phyloP scores from a whole-genome alignment of 805 yeast genomes.

The Blastobotrys attinorum region DNA sequence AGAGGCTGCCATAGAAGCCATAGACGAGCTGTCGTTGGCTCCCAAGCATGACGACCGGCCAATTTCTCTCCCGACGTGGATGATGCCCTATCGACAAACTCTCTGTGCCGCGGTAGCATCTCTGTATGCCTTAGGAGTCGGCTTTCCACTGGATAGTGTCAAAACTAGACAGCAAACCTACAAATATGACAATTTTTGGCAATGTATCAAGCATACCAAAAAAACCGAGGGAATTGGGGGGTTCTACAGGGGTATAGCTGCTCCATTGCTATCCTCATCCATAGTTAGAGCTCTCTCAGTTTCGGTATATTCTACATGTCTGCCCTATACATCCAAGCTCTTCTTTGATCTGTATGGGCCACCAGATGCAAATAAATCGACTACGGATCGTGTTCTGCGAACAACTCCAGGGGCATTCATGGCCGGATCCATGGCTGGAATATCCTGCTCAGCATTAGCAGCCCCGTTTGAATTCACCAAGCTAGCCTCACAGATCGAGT shows the following conservation, averaged over 20 bases:
- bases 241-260: slow-evolving; percentile 67
- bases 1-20: background rate
- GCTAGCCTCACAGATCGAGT: slow-evolving; percentile 64
- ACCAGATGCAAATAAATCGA: slow-evolving; percentile 8
- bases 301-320: slow-evolving; percentile 48
- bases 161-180: slow-evolving; percentile 84
- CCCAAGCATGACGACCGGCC: background rate
- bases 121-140: slow-evolving; percentile 55
- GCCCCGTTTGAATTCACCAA: slow-evolving; percentile 86
- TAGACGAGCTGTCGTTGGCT: slow-evolving; percentile 1
- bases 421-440: slow-evolving; percentile 65
- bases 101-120: slow-evolving; percentile 60
- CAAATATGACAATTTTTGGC: slow-evolving; percentile 45
- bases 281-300: slow-evolving; percentile 60
- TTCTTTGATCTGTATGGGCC: slow-evolving; percentile 13
- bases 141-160: slow-evolving; percentile 80
- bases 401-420: slow-evolving; percentile 21
- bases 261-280: slow-evolving; percentile 59
- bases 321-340: slow-evolving; percentile 30
- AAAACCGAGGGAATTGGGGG: slow-evolving; percentile 58
- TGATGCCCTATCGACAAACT: slow-evolving; percentile 40
- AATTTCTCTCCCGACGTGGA: slow-evolving; percentile 9
- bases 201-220: slow-evolving; percentile 51
- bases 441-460: slow-evolving; percentile 40
- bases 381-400: slow-evolving; percentile 7